Evolutionary conservation across 345 rosid genomes (phyloP), one percentile per base, ranked within the genome.

Genomic region (Salix caprea): DNA sequence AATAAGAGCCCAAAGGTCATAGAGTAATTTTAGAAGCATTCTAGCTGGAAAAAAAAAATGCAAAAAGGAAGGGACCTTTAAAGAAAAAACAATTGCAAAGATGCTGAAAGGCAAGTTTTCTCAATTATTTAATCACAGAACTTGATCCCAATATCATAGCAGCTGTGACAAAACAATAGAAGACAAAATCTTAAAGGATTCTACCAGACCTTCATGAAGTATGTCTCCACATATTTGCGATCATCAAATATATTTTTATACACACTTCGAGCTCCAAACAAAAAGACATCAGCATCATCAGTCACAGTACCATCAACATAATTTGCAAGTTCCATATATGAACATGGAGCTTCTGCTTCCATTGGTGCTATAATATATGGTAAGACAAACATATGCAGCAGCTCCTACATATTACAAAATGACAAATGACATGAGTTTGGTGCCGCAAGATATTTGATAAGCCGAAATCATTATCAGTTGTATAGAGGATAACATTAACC

Each of bases 141-240:
- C n/a, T 18, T 19, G 58, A 52, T 52, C n/a, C n/a, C n/a, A 52
- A 19, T 18, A 52, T 52, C 58, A 52, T 52, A 52, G 58, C 58
- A 52, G 2, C 6, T 10, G 36, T 19, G 36, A n/a, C 34, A 23
- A 3, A 26, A 50, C 16, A 26, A 56, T 61, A 39, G 19, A 56
- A 73, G 16, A 21, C 16, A 12, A 39, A 10, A 37, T 23, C 26
- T 30, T 71, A 24, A n/a, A 52, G 65, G 67, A 30, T 62, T 69
- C 52, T 72, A 50, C 40, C 54, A 77, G 74, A 96, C 99, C 96
- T 93, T 89, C 94, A 91, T 82, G 76, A 89, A 88, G 87, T 96
- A 96, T 30, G 94, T 96, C 87, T 93, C 99, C 69, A 96, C 99
- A 81, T 96, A 96, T 82, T 96, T 96, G 75, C 97, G 92, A 74